These are phyloP conservation scores for Pseudocercospora macadamiae DNA, from an alignment of 2,329 filamentous ascomycete species.

Conservation along the genomic window DNA sequence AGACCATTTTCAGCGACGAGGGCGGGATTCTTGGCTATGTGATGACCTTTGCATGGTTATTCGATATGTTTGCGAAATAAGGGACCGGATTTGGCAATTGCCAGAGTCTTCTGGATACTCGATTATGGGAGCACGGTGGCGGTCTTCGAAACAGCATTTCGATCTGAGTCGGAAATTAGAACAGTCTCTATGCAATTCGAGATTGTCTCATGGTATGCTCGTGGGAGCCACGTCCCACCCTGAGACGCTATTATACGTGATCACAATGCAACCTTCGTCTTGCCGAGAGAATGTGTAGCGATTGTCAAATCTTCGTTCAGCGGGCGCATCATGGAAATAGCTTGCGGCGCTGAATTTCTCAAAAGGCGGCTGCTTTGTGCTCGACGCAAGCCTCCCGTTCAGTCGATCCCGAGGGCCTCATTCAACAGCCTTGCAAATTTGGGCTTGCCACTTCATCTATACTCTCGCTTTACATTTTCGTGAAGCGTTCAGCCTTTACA, in stretches of 20 bases:
- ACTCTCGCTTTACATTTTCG: not conserved
- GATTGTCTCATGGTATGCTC: no score
- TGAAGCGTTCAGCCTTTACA: no score
- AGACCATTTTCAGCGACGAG: no score
- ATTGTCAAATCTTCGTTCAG: not conserved
- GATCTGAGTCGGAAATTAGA: not conserved
- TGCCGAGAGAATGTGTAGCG: not conserved
- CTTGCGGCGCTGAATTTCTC: not conserved
- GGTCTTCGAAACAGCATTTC: not conserved
- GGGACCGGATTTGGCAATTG: no score
- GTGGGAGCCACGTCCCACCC: no score
- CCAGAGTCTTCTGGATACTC: no score
- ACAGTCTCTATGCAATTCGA: not conserved
- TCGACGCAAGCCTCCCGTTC: not conserved
- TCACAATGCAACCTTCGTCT: no score
- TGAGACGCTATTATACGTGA: no score
- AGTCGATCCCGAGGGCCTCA: not conserved
- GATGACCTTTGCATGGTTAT: no score
- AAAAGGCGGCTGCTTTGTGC: not conserved
- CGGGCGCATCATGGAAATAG: not conserved
- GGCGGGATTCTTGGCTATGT: no score
- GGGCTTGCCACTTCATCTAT: not conserved
- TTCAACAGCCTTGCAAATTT: not conserved
- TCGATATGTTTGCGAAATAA: no score
- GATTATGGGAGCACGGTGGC: no score